Evolutionary conservation across 2,329 filamentous ascomycete species (phyloP).

Genomic region (Colletotrichum tanaceti): DNA sequence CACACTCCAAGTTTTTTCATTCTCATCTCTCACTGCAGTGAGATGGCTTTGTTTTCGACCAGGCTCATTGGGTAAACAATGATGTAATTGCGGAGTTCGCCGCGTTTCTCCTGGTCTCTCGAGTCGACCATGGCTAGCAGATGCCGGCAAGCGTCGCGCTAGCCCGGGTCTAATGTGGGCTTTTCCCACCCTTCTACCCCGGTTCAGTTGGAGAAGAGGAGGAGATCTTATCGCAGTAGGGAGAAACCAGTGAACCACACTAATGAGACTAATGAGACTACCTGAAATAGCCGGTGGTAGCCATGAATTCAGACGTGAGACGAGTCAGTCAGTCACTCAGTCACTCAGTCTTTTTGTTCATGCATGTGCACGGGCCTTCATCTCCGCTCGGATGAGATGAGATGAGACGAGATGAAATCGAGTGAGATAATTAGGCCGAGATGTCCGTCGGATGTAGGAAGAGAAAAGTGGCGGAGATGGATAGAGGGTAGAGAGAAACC

Average conservation of each 20-base stretch:
- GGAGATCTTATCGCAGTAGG: too few species aligned
- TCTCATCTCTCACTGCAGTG: background rate
- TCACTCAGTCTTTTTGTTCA: constrained; percentile 12
- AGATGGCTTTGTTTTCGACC: constrained; percentile 10
- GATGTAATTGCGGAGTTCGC: constrained; percentile 38
- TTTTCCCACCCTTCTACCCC: background rate
- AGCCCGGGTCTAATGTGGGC: constrained; percentile 17
- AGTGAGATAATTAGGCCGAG: background rate
- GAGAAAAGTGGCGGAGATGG: background rate
- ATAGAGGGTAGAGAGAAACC: too few species aligned
- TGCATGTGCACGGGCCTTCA: constrained; percentile 33
- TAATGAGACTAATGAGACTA: constrained; percentile 17
- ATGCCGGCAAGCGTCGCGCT: constrained; percentile 30
- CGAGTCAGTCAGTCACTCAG: background rate
- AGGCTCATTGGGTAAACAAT: background rate
- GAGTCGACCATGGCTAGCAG: background rate
- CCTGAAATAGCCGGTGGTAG: constrained; percentile 21
- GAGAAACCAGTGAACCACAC: too few species aligned
- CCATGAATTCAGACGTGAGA: constrained; percentile 21
- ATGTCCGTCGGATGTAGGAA: too few species aligned
- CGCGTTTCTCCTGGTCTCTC: background rate
- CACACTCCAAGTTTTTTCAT: too few species aligned
- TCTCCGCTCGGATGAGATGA: background rate
- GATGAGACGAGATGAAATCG: too few species aligned
- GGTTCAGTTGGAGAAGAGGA: constrained; percentile 9